phyloP scores from a whole-genome alignment of 192 early-diverging fungal genomes.

The Coemansia sp. region DNA sequence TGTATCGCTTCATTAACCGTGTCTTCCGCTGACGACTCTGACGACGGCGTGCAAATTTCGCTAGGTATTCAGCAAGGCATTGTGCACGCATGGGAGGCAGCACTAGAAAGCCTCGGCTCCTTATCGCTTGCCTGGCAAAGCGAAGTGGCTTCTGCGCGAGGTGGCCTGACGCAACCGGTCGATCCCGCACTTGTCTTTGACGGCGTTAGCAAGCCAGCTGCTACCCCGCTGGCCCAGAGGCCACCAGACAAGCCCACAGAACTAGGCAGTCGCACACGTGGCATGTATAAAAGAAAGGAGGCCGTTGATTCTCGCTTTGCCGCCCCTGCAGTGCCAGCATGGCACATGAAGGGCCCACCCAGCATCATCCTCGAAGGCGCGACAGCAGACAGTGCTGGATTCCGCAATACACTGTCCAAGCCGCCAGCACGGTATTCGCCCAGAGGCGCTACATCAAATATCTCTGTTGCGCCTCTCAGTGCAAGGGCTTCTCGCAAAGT shows the following conservation, averaged over 20 bases:
- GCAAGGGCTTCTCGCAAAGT: not conserved
- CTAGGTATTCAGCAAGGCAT: conserved; percentile 35
- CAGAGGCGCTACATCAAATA: not conserved
- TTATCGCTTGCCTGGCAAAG: conserved; percentile 49
- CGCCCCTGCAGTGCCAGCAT: not conserved
- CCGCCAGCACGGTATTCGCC: not conserved
- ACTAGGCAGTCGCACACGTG: not conserved
- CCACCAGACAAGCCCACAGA: not conserved
- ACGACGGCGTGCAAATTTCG: conserved; percentile 44
- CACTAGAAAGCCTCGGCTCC: conserved; percentile 36
- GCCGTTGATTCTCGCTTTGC: not conserved
- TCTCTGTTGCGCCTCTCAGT: not conserved
- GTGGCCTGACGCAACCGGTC: not conserved
- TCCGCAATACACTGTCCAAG: not conserved
- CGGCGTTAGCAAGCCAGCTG: not conserved
- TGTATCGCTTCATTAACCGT: not conserved
- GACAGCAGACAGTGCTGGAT: not conserved
- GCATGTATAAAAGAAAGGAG: not conserved
- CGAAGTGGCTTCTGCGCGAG: conserved; percentile 7
- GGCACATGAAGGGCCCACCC: conserved; percentile 1
- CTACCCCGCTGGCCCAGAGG: not conserved
- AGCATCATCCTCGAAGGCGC: not conserved
- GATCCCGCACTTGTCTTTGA: conserved; percentile 39
- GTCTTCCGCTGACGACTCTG: conserved; percentile 11
- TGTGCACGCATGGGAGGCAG: conserved; percentile 34